A percentile compares a stretch with the other conserved stretches of the same genome.
phyloP scores from a whole-genome alignment of 805 yeast species.

The Saccharomyces cerevisiae region DNA sequence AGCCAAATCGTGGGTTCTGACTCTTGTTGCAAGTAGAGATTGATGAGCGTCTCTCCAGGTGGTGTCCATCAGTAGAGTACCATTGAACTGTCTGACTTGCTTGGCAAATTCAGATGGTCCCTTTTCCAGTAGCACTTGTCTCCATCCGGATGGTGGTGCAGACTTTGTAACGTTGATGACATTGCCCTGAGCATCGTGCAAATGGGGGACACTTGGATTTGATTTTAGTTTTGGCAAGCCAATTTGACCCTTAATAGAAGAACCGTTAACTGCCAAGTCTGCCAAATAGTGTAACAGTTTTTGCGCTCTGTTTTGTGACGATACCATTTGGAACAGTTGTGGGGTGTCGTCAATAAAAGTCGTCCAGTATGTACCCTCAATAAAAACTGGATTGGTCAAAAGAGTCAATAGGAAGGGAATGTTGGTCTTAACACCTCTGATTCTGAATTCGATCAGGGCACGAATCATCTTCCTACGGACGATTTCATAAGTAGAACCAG shows the following conservation, averaged over 20 bases:
- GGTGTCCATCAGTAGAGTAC: constrained; percentile 92
- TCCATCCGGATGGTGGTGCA: constrained; percentile 77
- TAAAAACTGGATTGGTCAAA: constrained; percentile 82
- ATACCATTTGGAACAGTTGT: constrained; percentile 84
- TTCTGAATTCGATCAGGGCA: constrained; percentile 93
- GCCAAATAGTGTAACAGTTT: constrained; percentile 85
- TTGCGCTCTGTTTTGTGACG: constrained; percentile 94
- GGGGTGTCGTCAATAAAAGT: constrained; percentile 98
- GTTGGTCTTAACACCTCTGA: constrained; percentile 98
- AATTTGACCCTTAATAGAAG: constrained; percentile 90
- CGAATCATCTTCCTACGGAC: constrained; percentile 97
- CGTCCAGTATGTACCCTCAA: constrained; percentile 89
- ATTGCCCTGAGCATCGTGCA: constrained; percentile 56
- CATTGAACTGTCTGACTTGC: constrained; percentile 74
- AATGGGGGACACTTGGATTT: constrained; percentile 67
- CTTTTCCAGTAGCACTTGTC: constrained; percentile 70
- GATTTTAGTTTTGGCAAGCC: constrained; percentile 78
- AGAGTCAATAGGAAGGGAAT: constrained; percentile 91
- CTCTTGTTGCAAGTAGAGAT: constrained; percentile 93
- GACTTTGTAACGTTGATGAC: constrained; percentile 47
- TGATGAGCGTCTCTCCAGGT: constrained; percentile 99
- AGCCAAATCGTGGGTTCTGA: constrained; percentile 83
- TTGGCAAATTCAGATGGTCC: constrained; percentile 90
- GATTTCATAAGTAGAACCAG: constrained; percentile 95
- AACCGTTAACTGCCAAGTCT: constrained; percentile 91